Percentiles rank a stretch among this genome's conserved stretches.
These are phyloP conservation scores for Hammondia hammondi DNA, from an alignment of 169 alveolate species.

Conservation along the genomic window DNA sequence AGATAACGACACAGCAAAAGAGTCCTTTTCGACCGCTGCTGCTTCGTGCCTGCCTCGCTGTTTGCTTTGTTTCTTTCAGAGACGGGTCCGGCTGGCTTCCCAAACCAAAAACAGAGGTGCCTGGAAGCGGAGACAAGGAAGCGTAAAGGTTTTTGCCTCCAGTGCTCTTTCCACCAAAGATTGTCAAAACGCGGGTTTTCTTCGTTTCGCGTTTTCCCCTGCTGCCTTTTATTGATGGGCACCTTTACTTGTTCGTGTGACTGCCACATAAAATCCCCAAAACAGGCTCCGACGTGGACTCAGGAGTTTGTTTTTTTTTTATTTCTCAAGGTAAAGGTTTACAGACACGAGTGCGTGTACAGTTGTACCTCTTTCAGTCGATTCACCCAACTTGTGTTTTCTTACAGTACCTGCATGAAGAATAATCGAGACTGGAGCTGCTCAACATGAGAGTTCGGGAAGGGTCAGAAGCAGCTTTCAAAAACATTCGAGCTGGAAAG, in stretches of 20 bases:
- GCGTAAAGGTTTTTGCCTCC: background rate
- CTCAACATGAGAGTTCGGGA: too few species aligned
- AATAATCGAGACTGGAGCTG: background rate
- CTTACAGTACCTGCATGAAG: background rate
- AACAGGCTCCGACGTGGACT: too few species aligned
- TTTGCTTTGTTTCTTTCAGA: background rate
- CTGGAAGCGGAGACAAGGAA: background rate
- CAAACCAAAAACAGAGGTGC: background rate
- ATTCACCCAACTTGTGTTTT: too few species aligned
- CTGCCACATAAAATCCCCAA: background rate
- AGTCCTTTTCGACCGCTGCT: too few species aligned
- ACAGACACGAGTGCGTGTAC: too few species aligned
- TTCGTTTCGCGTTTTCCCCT: background rate
- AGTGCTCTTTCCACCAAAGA: background rate
- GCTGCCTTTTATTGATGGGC: background rate
- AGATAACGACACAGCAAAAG: too few species aligned
- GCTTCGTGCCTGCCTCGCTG: background rate
- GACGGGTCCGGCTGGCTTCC: constrained; percentile 6
- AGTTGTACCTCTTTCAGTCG: too few species aligned
- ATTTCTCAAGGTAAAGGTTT: too few species aligned
- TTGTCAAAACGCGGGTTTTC: too few species aligned
- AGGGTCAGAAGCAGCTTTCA: too few species aligned
- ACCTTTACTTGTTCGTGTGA: background rate
- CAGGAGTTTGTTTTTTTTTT: too few species aligned
- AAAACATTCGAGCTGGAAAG: too few species aligned